A percentile compares a stretch with the other conserved stretches of the same genome.
Conservation (phyloP, 1,284 basidiomycete species). For the Papiliotrema laurentii region DNA sequence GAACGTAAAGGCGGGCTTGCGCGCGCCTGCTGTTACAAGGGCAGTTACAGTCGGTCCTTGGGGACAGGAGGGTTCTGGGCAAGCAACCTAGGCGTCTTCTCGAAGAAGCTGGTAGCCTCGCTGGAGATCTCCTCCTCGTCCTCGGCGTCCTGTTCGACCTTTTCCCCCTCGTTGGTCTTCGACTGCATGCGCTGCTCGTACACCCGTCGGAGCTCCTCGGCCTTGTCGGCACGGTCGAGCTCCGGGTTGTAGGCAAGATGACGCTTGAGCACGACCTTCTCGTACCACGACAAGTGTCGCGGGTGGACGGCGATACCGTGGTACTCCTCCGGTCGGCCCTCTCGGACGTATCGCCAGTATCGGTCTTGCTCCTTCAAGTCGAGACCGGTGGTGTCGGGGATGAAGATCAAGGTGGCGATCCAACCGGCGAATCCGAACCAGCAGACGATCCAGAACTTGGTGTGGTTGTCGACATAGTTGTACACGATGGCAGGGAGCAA, state of each 20-base stretch:
- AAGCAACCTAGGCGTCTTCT: constrained; percentile 6
- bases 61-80: constrained; percentile 1
- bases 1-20: no score
- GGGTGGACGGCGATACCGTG: constrained; percentile 56
- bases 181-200: constrained; percentile 40
- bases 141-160: constrained; percentile 27
- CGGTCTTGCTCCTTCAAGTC: constrained; percentile 56
- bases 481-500: constrained; percentile 50
- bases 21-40: no score
- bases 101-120: constrained; percentile 21
- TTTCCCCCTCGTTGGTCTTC: constrained; percentile 18
- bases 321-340: constrained; percentile 52
- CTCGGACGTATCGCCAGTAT: constrained; percentile 54
- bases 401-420: constrained; percentile 51
- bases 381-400: constrained; percentile 55
- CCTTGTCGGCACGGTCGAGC: constrained; percentile 51
- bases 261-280: constrained; percentile 52
- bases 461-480: constrained; percentile 44
- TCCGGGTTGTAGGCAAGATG: constrained; percentile 53
- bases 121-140: constrained; percentile 19
- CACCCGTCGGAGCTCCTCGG: constrained; percentile 51
- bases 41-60: no score
- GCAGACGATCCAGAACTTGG: constrained; percentile 54
- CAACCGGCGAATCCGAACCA: constrained; percentile 54
- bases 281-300: constrained; percentile 52